Conservation (phyloP, 164 flowering plant genomes). For the Piper longum region DNA sequence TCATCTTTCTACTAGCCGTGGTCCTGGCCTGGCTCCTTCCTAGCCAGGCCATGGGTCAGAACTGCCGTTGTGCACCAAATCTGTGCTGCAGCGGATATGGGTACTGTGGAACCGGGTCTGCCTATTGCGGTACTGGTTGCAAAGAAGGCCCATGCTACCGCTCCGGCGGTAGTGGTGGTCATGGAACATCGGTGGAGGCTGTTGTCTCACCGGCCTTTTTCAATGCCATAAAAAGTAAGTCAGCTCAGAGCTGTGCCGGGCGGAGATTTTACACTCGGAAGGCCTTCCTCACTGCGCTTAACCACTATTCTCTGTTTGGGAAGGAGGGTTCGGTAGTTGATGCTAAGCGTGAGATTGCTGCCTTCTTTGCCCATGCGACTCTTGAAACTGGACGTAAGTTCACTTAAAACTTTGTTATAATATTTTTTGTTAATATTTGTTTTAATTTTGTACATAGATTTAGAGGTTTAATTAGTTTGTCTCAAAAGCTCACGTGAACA, state of each 20-base stretch:
- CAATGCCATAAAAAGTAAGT: conserved; percentile 20
- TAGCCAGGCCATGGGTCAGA: conserved; percentile 12
- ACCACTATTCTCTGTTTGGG: conserved; percentile 19
- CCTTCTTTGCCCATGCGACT: conserved; percentile 28
- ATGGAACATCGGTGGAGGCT: conserved; percentile 14
- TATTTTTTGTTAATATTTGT: no score
- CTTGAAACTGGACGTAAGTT: conserved; percentile 26
- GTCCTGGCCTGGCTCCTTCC: conserved; percentile 1
- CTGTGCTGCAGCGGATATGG: conserved; percentile 37
- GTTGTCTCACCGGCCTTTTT: conserved; percentile 26
- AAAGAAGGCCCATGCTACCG: conserved; percentile 26
- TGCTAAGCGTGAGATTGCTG: conserved; percentile 29
- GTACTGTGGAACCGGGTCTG: conserved; percentile 25
- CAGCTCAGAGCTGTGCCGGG: conserved; percentile 16
- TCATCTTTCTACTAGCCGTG: no score
- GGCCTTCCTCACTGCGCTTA: conserved; percentile 16
- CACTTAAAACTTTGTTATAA: neutral
- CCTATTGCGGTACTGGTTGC: conserved; percentile 31
- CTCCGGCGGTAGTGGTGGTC: neutral
- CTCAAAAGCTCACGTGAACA: no score
- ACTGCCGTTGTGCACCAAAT: conserved; percentile 29
- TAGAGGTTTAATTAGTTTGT: no score
- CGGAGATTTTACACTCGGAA: conserved; percentile 20
- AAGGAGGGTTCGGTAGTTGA: conserved; percentile 17
- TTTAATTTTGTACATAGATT: no score